These are phyloP conservation scores for Noccaea caerulescens DNA, from an alignment of 345 rosid species.

Conservation along the genomic window DNA sequence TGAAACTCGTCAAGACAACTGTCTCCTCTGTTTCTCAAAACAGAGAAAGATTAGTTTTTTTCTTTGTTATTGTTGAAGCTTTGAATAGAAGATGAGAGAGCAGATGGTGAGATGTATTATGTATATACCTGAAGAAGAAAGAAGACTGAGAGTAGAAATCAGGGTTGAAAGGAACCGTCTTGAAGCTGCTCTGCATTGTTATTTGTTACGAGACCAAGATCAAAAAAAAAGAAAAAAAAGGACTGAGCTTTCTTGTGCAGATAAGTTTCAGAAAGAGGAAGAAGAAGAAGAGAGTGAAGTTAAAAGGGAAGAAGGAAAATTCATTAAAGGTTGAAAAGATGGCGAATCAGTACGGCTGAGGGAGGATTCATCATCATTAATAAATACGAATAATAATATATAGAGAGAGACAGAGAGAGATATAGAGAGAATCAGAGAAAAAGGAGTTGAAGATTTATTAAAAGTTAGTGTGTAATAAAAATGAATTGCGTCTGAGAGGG, in stretches of 20 bases:
- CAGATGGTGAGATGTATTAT: background rate
- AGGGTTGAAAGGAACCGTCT: conserved; percentile 53
- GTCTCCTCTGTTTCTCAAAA: conserved; percentile 48
- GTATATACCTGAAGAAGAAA: conserved; percentile 66
- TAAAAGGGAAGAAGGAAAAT: conserved; percentile 19
- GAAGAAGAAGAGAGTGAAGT: conserved; percentile 24
- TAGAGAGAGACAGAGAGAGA: background rate
- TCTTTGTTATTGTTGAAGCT: background rate
- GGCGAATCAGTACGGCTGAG: conserved; percentile 46
- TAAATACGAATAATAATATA: conserved; percentile 33
- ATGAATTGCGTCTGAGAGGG: conserved; percentile 64
- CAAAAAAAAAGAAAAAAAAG: background rate
- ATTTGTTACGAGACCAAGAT: background rate
- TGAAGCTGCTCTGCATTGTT: conserved; percentile 83
- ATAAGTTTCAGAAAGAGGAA: conserved; percentile 43
- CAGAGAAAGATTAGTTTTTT: background rate
- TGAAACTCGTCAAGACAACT: conserved; percentile 77
- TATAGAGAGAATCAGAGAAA: conserved; percentile 29
- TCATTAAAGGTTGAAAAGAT: conserved; percentile 43
- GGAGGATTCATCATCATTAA: conserved; percentile 40
- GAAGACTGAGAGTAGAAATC: conserved; percentile 70
- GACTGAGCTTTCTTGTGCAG: conserved; percentile 41
- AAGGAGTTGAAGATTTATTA: conserved; percentile 19
- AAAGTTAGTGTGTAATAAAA: conserved; percentile 9
- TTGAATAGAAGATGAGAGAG: conserved; percentile 6